A percentile compares a stretch with the other conserved stretches of the same genome.
Conservation (phyloP, 495 filamentous ascomycete genomes). For the Neurospora sp. region DNA sequence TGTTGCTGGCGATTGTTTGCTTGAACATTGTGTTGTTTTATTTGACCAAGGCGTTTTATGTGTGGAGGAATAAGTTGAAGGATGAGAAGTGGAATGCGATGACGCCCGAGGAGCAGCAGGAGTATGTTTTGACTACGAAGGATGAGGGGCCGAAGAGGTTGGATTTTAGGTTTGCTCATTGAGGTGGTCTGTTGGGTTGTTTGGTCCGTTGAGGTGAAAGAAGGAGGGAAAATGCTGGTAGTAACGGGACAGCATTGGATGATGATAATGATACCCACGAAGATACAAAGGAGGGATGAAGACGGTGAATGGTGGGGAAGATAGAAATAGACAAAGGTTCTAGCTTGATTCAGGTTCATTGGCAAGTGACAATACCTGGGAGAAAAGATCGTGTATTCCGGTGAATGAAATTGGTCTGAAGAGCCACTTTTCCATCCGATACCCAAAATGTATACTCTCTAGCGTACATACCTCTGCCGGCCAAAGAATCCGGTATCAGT, state of each 20-base stretch:
- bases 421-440: too few relatives aligned
- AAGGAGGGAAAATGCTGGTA: neutral
- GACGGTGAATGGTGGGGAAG: too few relatives aligned
- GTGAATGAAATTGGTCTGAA: too few relatives aligned
- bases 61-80: constrained; percentile 26
- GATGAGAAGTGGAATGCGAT: constrained; percentile 29
- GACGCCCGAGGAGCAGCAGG: constrained; percentile 25
- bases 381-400: too few relatives aligned
- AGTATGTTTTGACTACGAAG: constrained; percentile 17
- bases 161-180: constrained; percentile 23
- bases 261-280: neutral
- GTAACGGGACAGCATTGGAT: neutral
- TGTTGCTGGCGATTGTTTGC: constrained; percentile 34
- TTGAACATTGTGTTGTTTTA: constrained; percentile 29
- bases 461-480: too few relatives aligned
- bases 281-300: too few relatives aligned
- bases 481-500: too few relatives aligned
- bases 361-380: too few relatives aligned
- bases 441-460: too few relatives aligned
- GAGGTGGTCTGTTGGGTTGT: neutral
- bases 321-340: too few relatives aligned
- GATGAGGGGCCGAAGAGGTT: constrained; percentile 23
- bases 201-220: too few relatives aligned
- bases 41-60: constrained; percentile 30
- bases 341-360: too few relatives aligned